Evolutionary conservation across 495 filamentous ascomycete species (phyloP).

Genomic region (Astrocystis sublimbata): DNA sequence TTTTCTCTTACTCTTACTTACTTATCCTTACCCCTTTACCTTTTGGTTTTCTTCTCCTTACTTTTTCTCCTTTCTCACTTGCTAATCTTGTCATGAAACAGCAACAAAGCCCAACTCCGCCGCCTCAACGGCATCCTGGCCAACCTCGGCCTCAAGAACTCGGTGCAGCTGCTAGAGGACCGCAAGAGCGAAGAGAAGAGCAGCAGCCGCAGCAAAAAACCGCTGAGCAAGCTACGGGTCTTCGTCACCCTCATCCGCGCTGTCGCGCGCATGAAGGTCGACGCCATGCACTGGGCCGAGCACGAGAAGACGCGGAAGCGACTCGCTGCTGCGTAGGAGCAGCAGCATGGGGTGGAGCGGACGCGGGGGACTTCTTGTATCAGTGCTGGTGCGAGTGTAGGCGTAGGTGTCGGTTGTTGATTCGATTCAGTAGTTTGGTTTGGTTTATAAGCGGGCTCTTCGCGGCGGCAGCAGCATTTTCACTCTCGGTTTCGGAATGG

Average conservation of each 20-base stretch:
- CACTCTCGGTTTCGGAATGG: no score
- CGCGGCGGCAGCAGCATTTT: no score
- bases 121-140: conserved; percentile 73
- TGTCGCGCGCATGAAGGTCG: conserved; percentile 43
- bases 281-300: conserved; percentile 41
- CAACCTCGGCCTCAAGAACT: conserved; percentile 40
- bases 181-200: no score
- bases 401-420: no score
- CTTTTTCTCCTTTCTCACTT: neutral
- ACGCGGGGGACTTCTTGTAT: no score
- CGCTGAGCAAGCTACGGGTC: conserved; percentile 29
- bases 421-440: no score
- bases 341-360: no score
- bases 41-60: conserved; percentile 10
- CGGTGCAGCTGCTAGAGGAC: conserved; percentile 24
- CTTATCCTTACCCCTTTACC: no score
- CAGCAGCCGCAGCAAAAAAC: no score
- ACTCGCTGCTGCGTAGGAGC: conserved; percentile 41
- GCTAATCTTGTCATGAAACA: conserved; percentile 48
- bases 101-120: conserved; percentile 87
- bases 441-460: no score
- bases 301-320: conserved; percentile 40
- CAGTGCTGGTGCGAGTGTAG: no score
- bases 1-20: no score
- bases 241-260: conserved; percentile 40